Conservation (phyloP, 2,329 filamentous ascomycete genomes). For the Botrytis aclada region DNA sequence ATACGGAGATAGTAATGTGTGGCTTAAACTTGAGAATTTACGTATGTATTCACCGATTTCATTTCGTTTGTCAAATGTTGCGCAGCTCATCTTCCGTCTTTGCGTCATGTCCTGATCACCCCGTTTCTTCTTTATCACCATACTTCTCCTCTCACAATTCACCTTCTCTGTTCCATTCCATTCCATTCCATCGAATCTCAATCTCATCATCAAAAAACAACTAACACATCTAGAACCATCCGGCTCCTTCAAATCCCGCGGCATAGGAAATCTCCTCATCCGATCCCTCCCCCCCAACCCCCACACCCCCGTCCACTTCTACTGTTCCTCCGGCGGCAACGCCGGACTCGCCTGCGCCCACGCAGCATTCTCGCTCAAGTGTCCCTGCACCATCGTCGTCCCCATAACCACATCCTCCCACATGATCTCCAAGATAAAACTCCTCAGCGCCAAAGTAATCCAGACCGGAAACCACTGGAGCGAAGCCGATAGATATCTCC, state of each 20-base stretch:
- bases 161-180: neutral
- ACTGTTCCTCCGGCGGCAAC: slow-evolving; percentile 77
- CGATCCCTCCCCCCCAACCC: slow-evolving; percentile 38
- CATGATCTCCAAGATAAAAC: slow-evolving; percentile 69
- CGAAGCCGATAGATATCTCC: slow-evolving; percentile 66
- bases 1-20: slow-evolving; percentile 50
- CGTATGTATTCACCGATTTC: slow-evolving; percentile 1
- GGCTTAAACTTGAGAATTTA: slow-evolving; percentile 72
- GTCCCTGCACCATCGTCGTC: slow-evolving; percentile 41
- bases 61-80: neutral
- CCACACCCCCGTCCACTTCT: slow-evolving; percentile 60
- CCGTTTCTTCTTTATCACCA: neutral
- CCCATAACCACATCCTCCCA: slow-evolving; percentile 58
- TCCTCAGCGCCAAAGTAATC: slow-evolving; percentile 67
- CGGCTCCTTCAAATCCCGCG: slow-evolving; percentile 80
- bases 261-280: slow-evolving; percentile 68
- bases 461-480: slow-evolving; percentile 65
- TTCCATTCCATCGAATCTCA: neutral
- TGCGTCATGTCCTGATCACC: slow-evolving; percentile 49
- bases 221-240: slow-evolving; percentile 20
- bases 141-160: neutral
- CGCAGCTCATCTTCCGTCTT: neutral
- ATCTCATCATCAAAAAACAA: neutral
- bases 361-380: slow-evolving; percentile 61
- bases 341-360: slow-evolving; percentile 79